Conservation (phyloP, 768 basidiomycete genomes). For the Mycena kentingensis region DNA sequence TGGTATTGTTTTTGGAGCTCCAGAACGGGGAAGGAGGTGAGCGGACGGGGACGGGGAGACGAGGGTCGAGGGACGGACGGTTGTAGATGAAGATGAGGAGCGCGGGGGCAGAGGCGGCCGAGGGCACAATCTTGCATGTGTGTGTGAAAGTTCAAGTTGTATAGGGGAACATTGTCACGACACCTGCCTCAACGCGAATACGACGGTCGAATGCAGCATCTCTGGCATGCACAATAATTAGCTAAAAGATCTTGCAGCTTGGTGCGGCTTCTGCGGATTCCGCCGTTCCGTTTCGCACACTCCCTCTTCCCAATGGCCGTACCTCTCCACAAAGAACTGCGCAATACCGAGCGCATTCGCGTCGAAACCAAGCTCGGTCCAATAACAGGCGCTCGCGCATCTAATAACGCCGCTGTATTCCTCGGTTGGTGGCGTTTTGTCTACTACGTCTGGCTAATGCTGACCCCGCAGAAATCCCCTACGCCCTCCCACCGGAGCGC, state of each 20-base stretch:
- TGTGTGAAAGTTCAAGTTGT: too few species aligned
- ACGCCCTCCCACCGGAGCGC: slow-evolving; percentile 63
- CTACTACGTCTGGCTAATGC: not conserved
- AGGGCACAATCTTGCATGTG: too few species aligned
- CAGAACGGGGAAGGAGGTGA: not conserved
- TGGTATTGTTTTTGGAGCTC: slow-evolving; percentile 25
- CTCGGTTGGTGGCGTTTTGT: slow-evolving; percentile 46
- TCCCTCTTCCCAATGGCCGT: slow-evolving; percentile 20
- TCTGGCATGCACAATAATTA: too few species aligned
- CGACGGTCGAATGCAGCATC: too few species aligned
- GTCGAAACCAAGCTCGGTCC: slow-evolving; percentile 59
- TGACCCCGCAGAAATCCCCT: slow-evolving; percentile 65
- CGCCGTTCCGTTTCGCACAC: not conserved
- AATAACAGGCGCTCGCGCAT: slow-evolving; percentile 59
- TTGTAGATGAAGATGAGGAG: slow-evolving; percentile 23
- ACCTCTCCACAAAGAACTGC: slow-evolving; percentile 63
- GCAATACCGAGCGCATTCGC: slow-evolving; percentile 42
- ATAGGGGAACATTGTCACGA: too few species aligned
- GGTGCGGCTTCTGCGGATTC: too few species aligned
- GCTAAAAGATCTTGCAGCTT: too few species aligned
- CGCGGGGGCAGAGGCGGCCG: slow-evolving; percentile 22
- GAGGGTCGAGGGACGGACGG: slow-evolving; percentile 3
- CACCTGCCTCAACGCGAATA: not conserved
- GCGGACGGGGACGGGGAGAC: not conserved
- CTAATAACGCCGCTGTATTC: slow-evolving; percentile 64